A percentile compares a stretch with the other conserved stretches of the same genome.
phyloP scores from a whole-genome alignment of 1,284 basidiomycete species.

The Ceratobasidium sp. region DNA sequence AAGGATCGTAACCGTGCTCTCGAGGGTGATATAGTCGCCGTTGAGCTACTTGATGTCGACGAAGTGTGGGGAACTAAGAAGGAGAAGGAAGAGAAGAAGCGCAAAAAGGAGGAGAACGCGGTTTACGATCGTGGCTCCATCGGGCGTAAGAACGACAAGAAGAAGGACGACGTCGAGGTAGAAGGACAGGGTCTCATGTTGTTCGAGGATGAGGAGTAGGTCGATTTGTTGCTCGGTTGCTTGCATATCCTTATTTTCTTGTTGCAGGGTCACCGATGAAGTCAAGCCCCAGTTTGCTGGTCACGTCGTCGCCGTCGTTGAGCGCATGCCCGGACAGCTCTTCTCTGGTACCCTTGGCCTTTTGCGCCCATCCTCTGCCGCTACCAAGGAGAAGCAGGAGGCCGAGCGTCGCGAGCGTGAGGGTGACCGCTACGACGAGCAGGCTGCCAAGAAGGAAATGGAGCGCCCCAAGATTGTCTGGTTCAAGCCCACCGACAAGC shows the following conservation, averaged over 20 bases:
- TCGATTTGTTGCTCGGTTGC: slow-evolving; percentile 42
- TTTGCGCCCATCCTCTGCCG: slow-evolving; percentile 94
- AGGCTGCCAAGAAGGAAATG: slow-evolving; percentile 76
- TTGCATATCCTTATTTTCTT: slow-evolving; percentile 18
- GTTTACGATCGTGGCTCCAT: slow-evolving; percentile 80
- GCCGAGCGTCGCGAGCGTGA: slow-evolving; percentile 96
- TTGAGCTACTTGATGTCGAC: slow-evolving; percentile 97
- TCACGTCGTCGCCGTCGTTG: slow-evolving; percentile 98
- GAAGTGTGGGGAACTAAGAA: slow-evolving; percentile 99
- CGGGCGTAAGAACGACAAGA: slow-evolving; percentile 96
- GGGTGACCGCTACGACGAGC: slow-evolving; percentile 83
- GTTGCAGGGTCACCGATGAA: slow-evolving; percentile 88
- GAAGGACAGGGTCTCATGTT: slow-evolving; percentile 97
- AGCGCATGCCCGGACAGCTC: slow-evolving; percentile 97
- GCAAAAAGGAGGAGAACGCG: slow-evolving; percentile 98
- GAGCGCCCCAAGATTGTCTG: slow-evolving; percentile 99
- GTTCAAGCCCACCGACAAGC: slow-evolving; percentile 99
- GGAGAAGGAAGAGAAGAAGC: slow-evolving; percentile 99
- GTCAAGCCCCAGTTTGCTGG: slow-evolving; percentile 95
- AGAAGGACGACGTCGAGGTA: slow-evolving; percentile 99
- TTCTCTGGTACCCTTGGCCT: slow-evolving; percentile 98
- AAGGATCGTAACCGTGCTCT: slow-evolving; percentile 99
- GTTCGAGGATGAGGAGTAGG: slow-evolving; percentile 96
- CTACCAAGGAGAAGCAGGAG: slow-evolving; percentile 99
- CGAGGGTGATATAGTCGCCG: slow-evolving; percentile 98